These are phyloP conservation scores for Raffaelea arxii DNA, from an alignment of 2,329 filamentous ascomycete genomes.

Conservation along the genomic window DNA sequence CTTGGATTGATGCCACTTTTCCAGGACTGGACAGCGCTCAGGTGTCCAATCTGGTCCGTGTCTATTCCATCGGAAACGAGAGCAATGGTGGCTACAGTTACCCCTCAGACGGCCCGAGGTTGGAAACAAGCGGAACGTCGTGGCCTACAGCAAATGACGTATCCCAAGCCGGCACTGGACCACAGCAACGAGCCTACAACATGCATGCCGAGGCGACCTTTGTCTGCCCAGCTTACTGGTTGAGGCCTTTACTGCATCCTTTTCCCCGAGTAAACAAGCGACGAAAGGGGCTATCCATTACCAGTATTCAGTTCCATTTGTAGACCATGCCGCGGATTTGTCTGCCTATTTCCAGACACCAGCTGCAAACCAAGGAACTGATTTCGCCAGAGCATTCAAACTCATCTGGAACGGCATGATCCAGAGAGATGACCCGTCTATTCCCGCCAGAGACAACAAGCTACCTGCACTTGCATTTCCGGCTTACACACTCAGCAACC, in stretches of 20 bases:
- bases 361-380: constrained; percentile 14
- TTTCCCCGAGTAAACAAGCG: no score
- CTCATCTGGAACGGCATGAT: constrained; percentile 29
- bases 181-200: constrained; percentile 39
- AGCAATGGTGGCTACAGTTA: constrained; percentile 12
- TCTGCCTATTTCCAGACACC: constrained; percentile 19
- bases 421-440: constrained; percentile 22
- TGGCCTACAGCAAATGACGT: constrained; percentile 14
- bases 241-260: constrained; percentile 30
- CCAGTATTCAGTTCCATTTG: constrained; percentile 28
- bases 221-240: constrained; percentile 43
- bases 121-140: constrained; percentile 23
- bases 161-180: constrained; percentile 28
- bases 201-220: constrained; percentile 43
- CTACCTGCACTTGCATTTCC: not conserved
- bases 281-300: constrained; percentile 30
- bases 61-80: not conserved
- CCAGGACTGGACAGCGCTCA: constrained; percentile 17
- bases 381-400: constrained; percentile 15
- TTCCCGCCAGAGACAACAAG: not conserved
- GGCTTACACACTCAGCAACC: not conserved
- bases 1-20: constrained; percentile 29
- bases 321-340: constrained; percentile 24
- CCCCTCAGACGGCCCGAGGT: constrained; percentile 16
- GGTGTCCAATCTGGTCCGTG: not conserved